A percentile compares a stretch with the other conserved stretches of the same genome.
Evolutionary conservation across 2,329 filamentous ascomycete species (phyloP).

Genomic region (Ascochyta pisi): DNA sequence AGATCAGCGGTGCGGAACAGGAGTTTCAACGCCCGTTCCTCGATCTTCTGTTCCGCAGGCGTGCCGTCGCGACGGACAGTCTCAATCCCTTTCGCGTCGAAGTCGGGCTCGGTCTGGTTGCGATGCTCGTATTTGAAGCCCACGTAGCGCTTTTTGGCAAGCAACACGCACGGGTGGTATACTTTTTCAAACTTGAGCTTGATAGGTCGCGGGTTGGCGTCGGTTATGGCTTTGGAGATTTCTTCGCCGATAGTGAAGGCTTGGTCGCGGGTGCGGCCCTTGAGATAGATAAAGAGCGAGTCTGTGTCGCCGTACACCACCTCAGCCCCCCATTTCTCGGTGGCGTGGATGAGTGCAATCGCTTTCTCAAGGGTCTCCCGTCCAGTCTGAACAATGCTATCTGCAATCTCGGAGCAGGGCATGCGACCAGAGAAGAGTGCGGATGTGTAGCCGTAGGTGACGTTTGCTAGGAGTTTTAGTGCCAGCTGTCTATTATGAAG

Average conservation of each 20-base stretch:
- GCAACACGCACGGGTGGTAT: constrained; percentile 90
- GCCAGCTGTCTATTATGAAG: constrained; percentile 94
- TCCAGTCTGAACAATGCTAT: constrained; percentile 96
- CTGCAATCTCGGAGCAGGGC: constrained; percentile 97
- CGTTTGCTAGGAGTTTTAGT: constrained; percentile 95
- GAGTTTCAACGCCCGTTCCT: constrained; percentile 87
- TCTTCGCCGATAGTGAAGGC: constrained; percentile 93
- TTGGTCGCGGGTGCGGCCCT: constrained; percentile 83
- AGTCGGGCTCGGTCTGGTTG: constrained; percentile 79
- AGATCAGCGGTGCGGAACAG: constrained; percentile 91
- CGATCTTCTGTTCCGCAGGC: constrained; percentile 93
- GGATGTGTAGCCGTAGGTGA: constrained; percentile 97
- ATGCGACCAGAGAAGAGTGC: constrained; percentile 96
- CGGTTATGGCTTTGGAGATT: constrained; percentile 85
- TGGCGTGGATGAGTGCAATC: constrained; percentile 89
- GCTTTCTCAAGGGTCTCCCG: constrained; percentile 93
- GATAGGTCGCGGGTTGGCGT: constrained; percentile 87
- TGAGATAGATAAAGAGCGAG: constrained; percentile 88
- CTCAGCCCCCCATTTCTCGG: constrained; percentile 87
- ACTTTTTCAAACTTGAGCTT: constrained; percentile 99
- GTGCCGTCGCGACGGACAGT: constrained; percentile 95
- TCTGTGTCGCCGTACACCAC: constrained; percentile 99
- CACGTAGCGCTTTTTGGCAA: constrained; percentile 97
- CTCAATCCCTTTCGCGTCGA: constrained; percentile 98
- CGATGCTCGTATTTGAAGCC: constrained; percentile 93